Conservation (phyloP, 2,329 filamentous ascomycete genomes). For the Ceratocystis colombiana region DNA sequence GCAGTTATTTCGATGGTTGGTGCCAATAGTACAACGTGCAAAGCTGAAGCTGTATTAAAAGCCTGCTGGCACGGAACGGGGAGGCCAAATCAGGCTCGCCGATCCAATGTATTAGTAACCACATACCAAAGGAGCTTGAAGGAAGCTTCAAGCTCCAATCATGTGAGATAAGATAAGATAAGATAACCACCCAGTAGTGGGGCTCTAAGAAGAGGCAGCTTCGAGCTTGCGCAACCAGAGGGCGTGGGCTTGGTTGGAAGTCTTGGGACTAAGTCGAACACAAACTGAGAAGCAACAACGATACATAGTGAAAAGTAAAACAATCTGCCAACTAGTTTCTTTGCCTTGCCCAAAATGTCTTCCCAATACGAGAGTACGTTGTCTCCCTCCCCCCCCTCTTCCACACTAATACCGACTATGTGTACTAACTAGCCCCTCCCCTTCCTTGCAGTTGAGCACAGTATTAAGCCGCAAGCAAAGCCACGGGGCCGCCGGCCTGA, state of each 20-base stretch:
- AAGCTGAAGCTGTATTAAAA: too few relatives aligned
- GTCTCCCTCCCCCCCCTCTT: slow-evolving; percentile 23
- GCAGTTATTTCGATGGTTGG: too few relatives aligned
- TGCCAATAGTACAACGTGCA: too few relatives aligned
- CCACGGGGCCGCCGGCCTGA: slow-evolving; percentile 43
- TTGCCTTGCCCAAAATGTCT: slow-evolving; percentile 36
- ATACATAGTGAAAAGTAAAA: background rate
- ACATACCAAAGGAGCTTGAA: too few relatives aligned
- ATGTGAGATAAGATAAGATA: background rate
- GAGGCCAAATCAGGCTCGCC: too few relatives aligned
- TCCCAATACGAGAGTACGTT: slow-evolving; percentile 47
- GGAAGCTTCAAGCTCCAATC: background rate
- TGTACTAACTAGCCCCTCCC: background rate
- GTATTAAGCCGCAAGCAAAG: slow-evolving; percentile 24
- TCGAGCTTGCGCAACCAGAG: slow-evolving; percentile 6
- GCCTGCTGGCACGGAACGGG: too few relatives aligned
- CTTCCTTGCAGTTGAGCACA: slow-evolving; percentile 47
- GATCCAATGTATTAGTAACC: too few relatives aligned
- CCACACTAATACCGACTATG: background rate
- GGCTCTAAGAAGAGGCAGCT: slow-evolving; percentile 8
- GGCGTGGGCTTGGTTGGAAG: background rate
- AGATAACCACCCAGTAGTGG: background rate
- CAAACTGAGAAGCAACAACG: background rate
- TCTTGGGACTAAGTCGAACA: background rate
- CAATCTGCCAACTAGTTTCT: background rate